Evolutionary conservation across 208 protist genomes (phyloP).

Genomic region (Acanthamoeba triangularis): DNA sequence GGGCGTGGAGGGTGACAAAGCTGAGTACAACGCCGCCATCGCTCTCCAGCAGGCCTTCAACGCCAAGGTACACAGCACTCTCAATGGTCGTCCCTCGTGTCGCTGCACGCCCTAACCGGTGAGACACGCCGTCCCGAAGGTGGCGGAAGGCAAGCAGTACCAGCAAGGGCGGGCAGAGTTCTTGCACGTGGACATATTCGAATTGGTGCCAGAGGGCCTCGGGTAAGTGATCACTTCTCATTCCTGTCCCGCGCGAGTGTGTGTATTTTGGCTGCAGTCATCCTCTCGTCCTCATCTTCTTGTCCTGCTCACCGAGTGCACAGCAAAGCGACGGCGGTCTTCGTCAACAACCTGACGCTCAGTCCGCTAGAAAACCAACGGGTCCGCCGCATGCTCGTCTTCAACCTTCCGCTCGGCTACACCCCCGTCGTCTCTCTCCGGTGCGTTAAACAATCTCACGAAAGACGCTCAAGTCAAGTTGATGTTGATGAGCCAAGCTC

Average conservation of each 20-base stretch:
- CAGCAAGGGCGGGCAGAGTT: neutral
- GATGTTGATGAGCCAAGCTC: too few relatives aligned
- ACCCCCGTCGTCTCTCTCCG: neutral
- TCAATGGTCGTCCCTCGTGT: too few relatives aligned
- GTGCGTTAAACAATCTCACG: too few relatives aligned
- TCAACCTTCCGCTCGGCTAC: neutral
- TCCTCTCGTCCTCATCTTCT: neutral
- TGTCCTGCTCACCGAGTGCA: neutral
- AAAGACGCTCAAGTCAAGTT: too few relatives aligned
- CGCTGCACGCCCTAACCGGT: neutral
- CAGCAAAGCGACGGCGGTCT: neutral
- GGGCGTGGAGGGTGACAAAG: neutral
- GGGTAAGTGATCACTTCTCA: neutral
- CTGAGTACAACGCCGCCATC: neutral
- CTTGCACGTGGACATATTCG: neutral
- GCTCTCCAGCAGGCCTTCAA: neutral
- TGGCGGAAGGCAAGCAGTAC: neutral
- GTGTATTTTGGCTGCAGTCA: too few relatives aligned
- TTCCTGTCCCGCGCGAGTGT: too few relatives aligned
- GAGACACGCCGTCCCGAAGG: neutral
- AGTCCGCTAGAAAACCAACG: neutral
- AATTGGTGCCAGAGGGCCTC: neutral
- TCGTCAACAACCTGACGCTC: neutral
- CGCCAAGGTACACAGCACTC: neutral
- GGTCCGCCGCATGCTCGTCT: neutral